Evolutionary conservation across 106 monocot species (phyloP).

Genomic region (Iris macrosiphon): DNA sequence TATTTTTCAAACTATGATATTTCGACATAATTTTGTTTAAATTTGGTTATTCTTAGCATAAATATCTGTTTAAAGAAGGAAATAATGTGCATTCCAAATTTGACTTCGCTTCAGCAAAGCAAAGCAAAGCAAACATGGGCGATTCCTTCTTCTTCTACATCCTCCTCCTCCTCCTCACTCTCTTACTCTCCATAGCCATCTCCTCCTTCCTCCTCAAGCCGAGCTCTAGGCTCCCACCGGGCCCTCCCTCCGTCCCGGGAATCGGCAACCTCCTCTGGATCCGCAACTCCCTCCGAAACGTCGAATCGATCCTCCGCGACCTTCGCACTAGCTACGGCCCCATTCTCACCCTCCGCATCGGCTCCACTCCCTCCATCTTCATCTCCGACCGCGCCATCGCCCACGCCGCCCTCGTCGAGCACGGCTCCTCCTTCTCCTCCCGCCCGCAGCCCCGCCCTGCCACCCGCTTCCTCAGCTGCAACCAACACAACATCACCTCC

Average conservation of each 20-base stretch:
- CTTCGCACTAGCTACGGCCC: slow-evolving; percentile 13
- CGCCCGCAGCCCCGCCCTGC: not conserved
- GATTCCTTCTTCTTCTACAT: not conserved
- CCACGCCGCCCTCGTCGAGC: slow-evolving; percentile 19
- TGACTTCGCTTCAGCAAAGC: no score
- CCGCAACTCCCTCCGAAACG: not conserved
- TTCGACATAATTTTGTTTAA: no score
- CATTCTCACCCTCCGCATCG: slow-evolving; percentile 24
- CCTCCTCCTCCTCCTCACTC: not conserved
- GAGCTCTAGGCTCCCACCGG: slow-evolving; percentile 13
- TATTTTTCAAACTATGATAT: no score
- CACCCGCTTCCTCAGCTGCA: not conserved
- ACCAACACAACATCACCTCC: slow-evolving; percentile 12
- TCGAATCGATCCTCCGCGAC: slow-evolving; percentile 3
- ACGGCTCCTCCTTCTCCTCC: slow-evolving; percentile 17
- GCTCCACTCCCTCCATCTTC: slow-evolving; percentile 12
- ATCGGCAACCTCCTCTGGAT: slow-evolving; percentile 16
- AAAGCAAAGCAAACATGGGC: no score
- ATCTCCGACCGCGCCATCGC: slow-evolving; percentile 21
- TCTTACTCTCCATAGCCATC: not conserved
- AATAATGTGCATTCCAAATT: no score
- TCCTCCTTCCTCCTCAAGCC: not conserved
- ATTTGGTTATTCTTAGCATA: no score
- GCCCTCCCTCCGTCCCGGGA: slow-evolving; percentile 10
- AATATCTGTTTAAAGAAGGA: no score